A percentile compares a stretch with the other conserved stretches of the same genome.
These are phyloP conservation scores for Dictyostelium discoideum DNA, from an alignment of 78 protist species.

Conservation along the genomic window dicty_2.7 NC_007089.4:3141501-3142000, in stretches of 20 bases:
- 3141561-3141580: background rate
- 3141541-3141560: background rate
- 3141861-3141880: background rate
- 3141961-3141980: background rate
- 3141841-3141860: background rate
- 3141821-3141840: background rate
- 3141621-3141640: background rate
- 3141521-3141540: background rate
- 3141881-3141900: background rate
- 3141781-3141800: background rate
- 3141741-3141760: background rate
- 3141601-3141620: background rate
- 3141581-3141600: background rate
- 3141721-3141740: background rate
- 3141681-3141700: too few relatives aligned
- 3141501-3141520: background rate
- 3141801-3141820: background rate
- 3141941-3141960: background rate
- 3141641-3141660: background rate
- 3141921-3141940: background rate
- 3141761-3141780: background rate
- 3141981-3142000: background rate
- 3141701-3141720: background rate
- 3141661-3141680: background rate
- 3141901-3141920: background rate